A percentile compares a stretch with the other conserved stretches of the same genome.
Evolutionary conservation across 257 asterid genomes (phyloP).

Genomic region (Cynanchum wilfordii): DNA sequence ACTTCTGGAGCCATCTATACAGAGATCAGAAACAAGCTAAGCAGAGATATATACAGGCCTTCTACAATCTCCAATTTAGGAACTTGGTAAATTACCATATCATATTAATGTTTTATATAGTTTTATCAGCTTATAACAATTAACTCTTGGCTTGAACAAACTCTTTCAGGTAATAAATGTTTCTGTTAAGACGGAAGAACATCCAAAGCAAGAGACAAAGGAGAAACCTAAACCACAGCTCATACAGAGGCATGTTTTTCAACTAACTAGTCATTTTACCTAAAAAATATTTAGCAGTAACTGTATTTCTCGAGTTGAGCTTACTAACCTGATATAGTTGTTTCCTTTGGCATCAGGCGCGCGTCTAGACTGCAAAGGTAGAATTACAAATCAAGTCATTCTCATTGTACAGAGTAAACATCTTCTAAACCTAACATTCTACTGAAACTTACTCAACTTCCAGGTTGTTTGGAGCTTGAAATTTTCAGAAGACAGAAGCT

Average conservation of each 20-base stretch:
- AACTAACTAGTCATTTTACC: conserved; percentile 1
- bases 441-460: conserved; percentile 15
- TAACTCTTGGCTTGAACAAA: background rate
- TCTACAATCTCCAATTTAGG: conserved; percentile 71
- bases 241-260: conserved; percentile 37
- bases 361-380: conserved; percentile 56
- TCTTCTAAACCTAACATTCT: background rate
- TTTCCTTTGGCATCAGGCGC: conserved; percentile 44
- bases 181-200: conserved; percentile 37
- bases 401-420: background rate
- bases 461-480: conserved; percentile 67
- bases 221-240: conserved; percentile 44
- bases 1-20: conserved; percentile 68
- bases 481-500: conserved; percentile 12
- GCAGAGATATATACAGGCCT: conserved; percentile 63
- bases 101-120: background rate
- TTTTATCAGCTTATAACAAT: background rate
- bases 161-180: conserved; percentile 54
- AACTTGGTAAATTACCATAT: conserved; percentile 45
- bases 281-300: background rate
- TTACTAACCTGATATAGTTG: conserved; percentile 22
- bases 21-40: conserved; percentile 62
- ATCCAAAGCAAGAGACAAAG: conserved; percentile 40
- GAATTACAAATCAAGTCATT: conserved; percentile 5
- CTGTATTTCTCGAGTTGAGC: background rate